Base-by-base conservation (phyloP, 179 eudicot genomes). In the Gypsophila paniculata region DNA sequence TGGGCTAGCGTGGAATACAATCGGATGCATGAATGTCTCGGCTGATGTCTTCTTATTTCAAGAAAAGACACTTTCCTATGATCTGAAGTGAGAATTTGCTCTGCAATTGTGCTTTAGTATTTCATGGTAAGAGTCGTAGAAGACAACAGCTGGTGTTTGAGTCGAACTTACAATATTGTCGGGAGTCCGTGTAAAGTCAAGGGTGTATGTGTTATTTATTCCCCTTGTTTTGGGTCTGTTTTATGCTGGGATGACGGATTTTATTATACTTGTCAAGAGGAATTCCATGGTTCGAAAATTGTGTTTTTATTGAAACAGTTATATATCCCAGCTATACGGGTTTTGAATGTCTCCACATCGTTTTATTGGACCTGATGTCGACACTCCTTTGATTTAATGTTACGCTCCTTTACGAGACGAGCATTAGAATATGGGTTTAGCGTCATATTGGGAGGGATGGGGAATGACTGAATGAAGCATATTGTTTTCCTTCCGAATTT, bases 141-240 rank as follows among this genome's bases (percentile, higher is more conserved):
- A 44, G 64, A 61, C 42, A 67, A 39, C 44, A 13, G 38, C 69
- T 48, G 8, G 60, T 19, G 55, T 72, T 72, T 63, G 65, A 59
- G 59, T 48, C 57, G 21, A 53, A 66, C 61, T 78, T n/a, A 1
- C 64, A 34, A 52, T 42, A 68, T 51, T 69, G 63, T 78, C 60
- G 4, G 5, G 65, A 61, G 39, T 61, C 65, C 0, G 18, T 61
- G 39, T 61, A 26, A 26, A 61, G 65, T 61, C 65, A 22, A 29
- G 65, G 25, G 65, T 12, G 12, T 32, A 61, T 25, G n/a, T 61
- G 9, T 8, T 54, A n/a, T 1, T 54, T 54, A 46, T 49, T 21
- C 17, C 26, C 70, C 46, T 15, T 69, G 8, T 54, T 58, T 32
- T 15, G 61, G 61, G 65, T 61, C 68, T 36, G 21, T 72, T 49